These are phyloP conservation scores for Polychaeton citri DNA, from an alignment of 2,329 filamentous ascomycete genomes.

Conservation along the genomic window DNA sequence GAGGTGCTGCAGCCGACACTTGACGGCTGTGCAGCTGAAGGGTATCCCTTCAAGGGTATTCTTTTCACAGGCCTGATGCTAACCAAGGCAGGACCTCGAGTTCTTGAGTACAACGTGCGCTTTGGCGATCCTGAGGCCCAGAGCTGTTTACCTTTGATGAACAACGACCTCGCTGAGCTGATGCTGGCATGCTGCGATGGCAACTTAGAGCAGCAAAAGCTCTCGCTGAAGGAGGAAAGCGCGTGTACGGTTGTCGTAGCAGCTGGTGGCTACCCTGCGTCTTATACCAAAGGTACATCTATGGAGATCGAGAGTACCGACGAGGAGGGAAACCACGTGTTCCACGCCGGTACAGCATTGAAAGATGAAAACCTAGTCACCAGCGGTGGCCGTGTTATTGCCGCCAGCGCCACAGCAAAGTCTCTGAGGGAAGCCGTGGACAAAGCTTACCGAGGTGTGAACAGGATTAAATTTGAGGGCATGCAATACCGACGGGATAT, in stretches of 20 bases:
- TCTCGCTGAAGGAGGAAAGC: conserved; percentile 37
- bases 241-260: conserved; percentile 91
- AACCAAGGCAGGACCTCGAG: conserved; percentile 64
- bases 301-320: conserved; percentile 45
- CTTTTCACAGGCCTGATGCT: conserved; percentile 93
- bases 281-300: conserved; percentile 65
- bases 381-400: conserved; percentile 82
- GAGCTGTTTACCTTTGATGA: conserved; percentile 67
- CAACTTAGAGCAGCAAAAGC: conserved; percentile 44
- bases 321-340: conserved; percentile 50
- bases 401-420: conserved; percentile 65
- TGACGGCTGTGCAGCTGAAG: conserved; percentile 70
- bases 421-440: conserved; percentile 72
- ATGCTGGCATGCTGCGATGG: conserved; percentile 75
- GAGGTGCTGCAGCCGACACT: conserved; percentile 84
- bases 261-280: conserved; percentile 77
- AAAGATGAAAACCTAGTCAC: conserved; percentile 54
- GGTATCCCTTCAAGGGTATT: conserved; percentile 56
- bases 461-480: conserved; percentile 66
- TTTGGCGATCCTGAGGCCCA: conserved; percentile 90
- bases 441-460: conserved; percentile 75
- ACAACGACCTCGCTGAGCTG: conserved; percentile 75
- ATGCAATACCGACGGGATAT: conserved; percentile 94
- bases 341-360: conserved; percentile 80
- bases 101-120: conserved; percentile 85